Base-by-base conservation (phyloP, 1,284 basidiomycete genomes). In the Gomphus sp. region DNA sequence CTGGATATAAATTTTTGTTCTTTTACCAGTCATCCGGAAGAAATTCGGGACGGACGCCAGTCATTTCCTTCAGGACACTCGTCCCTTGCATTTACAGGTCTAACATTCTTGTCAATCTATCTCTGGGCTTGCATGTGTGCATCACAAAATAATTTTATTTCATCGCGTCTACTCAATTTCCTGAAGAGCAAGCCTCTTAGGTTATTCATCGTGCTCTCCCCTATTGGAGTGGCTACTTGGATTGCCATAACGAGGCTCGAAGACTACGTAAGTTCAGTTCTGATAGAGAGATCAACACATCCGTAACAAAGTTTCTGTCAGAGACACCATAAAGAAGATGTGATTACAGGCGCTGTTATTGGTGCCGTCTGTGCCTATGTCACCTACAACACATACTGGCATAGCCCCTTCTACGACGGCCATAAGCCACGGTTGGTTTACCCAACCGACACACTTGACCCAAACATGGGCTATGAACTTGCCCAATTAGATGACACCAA, bases 41-140 rank as follows among this genome's bases (percentile, higher is more conserved):
- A 9, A n/a, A 34, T 52, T 34, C 50, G 31, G 25, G 50, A 80
- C 58, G 84, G 83, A 12, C 71, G 82, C 41, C 74, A 76, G 58
- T 85, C 82, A 0, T 86, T 85, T 65, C 84, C 83, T 6, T 84
- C 82, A 18, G 85, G 85, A 2, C 86, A 89, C 67, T 84, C 84
- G 0, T 84, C 85, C 0, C 79, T 79, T 2, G 81, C 81, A 2
- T 86, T 82, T 65, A 75, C 78, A 14, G 84, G 82, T 31, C 84
- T 87, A 79, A 74, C 78, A 39, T 82, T 85, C 64, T 66, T 86
- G 14, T 75, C 80, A 4, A 73, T 89, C 4, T 86, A 80, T 72
- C 68, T 87, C 8, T 83, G 83, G 9, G 80, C 83, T 14, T 78
- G 82, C 66, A 85, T 81, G 18, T 79, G 79, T 16, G 80, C 81